Conservation (phyloP, 768 basidiomycete species). For the Dioszegia hungarica region DNA sequence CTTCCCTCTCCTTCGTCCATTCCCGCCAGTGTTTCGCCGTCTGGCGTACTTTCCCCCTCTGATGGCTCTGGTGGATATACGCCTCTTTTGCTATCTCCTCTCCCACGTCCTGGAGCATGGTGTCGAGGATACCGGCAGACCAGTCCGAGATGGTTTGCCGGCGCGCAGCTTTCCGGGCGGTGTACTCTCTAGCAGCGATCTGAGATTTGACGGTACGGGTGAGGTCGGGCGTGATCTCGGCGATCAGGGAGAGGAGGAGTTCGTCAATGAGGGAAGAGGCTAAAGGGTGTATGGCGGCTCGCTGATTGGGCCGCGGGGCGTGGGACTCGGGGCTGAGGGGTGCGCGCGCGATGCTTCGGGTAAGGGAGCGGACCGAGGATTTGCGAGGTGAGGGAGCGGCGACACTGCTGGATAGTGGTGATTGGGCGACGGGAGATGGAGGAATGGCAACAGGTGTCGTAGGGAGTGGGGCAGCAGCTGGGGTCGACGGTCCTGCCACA, state of each 20-base stretch:
- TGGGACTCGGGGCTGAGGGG: neutral
- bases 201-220: constrained; percentile 15
- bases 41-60: constrained; percentile 5
- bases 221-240: constrained; percentile 14
- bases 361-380: neutral
- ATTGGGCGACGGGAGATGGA: neutral
- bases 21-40: constrained; percentile 14
- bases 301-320: neutral
- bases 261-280: constrained; percentile 19
- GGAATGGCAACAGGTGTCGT: constrained; percentile 25
- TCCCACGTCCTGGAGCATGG: constrained; percentile 11
- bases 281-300: constrained; percentile 8
- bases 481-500: neutral
- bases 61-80: constrained; percentile 10
- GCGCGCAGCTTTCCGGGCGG: constrained; percentile 9
- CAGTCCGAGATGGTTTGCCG: constrained; percentile 14
- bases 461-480: neutral
- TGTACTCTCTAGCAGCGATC: constrained; percentile 17
- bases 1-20: constrained; percentile 18
- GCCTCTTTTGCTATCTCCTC: constrained; percentile 1
- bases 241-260: constrained; percentile 16
- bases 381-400: neutral
- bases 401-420: neutral
- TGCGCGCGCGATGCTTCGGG: neutral
- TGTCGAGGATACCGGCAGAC: constrained; percentile 10